phyloP scores from a whole-genome alignment of 306 rosid genomes.

The Casuarina cunninghamiana region DNA sequence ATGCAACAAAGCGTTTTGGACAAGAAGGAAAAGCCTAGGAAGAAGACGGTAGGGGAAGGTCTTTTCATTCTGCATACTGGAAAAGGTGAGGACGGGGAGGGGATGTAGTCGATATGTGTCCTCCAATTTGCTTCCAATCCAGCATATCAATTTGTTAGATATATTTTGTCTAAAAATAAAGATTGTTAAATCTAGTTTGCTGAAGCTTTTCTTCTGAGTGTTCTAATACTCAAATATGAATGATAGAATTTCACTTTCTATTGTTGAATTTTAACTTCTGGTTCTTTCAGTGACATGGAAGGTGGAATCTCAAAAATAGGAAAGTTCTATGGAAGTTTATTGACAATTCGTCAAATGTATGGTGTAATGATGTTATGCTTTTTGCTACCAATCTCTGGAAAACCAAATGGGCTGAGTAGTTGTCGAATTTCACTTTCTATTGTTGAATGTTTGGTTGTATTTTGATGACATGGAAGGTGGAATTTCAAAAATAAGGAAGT shows the following conservation, averaged over 20 bases:
- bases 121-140: too few species aligned
- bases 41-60: too few species aligned
- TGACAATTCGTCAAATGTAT: background rate
- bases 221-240: background rate
- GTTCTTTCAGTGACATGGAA: background rate
- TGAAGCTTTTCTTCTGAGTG: background rate
- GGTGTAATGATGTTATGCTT: background rate
- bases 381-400: background rate
- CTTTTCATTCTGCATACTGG: too few species aligned
- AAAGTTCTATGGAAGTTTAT: background rate
- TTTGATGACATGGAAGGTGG: background rate
- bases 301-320: background rate
- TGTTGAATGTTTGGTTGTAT: too few species aligned
- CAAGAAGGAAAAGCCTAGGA: too few species aligned
- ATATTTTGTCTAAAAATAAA: background rate
- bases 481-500: background rate
- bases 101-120: too few species aligned
- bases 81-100: too few species aligned
- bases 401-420: background rate
- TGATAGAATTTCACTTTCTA: too few species aligned
- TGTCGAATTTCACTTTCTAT: too few species aligned
- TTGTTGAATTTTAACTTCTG: background rate
- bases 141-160: too few species aligned
- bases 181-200: background rate
- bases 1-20: too few species aligned